These are phyloP conservation scores for Colletotrichum chrysophilum DNA, from an alignment of 2,329 filamentous ascomycete genomes.

Conservation along the genomic window DNA sequence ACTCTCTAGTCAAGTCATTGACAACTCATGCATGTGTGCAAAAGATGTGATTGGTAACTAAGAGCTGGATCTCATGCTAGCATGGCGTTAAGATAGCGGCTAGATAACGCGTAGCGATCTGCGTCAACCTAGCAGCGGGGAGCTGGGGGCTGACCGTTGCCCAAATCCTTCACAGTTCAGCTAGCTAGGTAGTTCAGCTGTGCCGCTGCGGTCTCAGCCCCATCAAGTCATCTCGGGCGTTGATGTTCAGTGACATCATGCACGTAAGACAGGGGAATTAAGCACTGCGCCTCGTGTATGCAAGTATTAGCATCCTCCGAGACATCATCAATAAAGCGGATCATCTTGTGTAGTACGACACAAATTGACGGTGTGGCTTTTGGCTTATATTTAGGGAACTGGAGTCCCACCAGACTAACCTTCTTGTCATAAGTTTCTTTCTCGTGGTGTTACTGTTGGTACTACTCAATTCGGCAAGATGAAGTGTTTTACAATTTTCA, in stretches of 20 bases:
- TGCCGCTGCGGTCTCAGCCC: not conserved
- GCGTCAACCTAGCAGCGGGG: not conserved
- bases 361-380: no score
- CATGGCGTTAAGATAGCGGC: not conserved
- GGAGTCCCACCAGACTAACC: rapidly evolving
- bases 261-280: not conserved
- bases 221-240: not conserved
- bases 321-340: no score
- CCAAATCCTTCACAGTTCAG: not conserved
- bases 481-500: not conserved
- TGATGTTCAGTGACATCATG: not conserved
- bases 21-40: not conserved
- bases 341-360: no score
- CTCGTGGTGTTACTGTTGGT: rapidly evolving
- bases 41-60: not conserved
- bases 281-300: not conserved
- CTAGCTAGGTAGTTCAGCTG: not conserved
- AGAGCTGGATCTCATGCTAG: not conserved
- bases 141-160: no score
- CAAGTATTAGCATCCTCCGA: not conserved
- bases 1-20: not conserved
- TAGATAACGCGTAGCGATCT: not conserved
- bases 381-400: not conserved
- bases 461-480: not conserved
- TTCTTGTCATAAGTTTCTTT: not conserved